Evolutionary conservation across 1,139 yeast genomes (phyloP), one percentile per base, ranked within the genome.

Genomic region (Debaryomyces sp.): DNA sequence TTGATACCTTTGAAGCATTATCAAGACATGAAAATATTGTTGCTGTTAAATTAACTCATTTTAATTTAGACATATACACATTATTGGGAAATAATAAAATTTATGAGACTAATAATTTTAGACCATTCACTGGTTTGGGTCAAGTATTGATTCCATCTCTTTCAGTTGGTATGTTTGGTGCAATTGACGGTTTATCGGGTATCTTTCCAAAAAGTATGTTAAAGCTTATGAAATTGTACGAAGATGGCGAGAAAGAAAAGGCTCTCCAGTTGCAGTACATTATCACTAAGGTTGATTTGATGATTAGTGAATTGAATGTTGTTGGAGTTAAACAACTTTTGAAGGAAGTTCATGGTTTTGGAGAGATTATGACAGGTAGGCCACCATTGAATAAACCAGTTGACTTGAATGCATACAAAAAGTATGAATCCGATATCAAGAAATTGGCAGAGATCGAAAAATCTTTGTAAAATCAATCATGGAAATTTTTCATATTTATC

Each of bases 71-170:
- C 59, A 62, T 59, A 59, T 71, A 70, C 48, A 61, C 73, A 10
- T 57, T 73, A 48, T 60, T 77, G 42, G 80, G 78, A 5, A 63
- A 69, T 40, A 67, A 68, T 54, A 65, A 70, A 33, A 61, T 64
- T 39, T 63, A 68, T 38, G 59, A 63, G 39, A 50, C 58, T 43
- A 64, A 70, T 52, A 67, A 71, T 54, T 77, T 77, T 63, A 53
- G 64, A 44, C 60, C 70, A n/a, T 69, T 75, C 59, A 73, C 80
- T n/a, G 82, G 81, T 6, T 61, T 77, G 34, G 82, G 82, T 22
- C 81, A 77, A 59, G 63, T 75, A 24, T 59, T 77, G 47, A 56
- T 77, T 29, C 80, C 81, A 21, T 75, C 76, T 5, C 55, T 75
- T 48, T 51, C 71, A 1, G 76, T 74, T n/a, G 80, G 80, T 17